These are phyloP conservation scores for Metarhizium guizhouense DNA, from an alignment of 2,329 filamentous ascomycete genomes.

Conservation along the genomic window DNA sequence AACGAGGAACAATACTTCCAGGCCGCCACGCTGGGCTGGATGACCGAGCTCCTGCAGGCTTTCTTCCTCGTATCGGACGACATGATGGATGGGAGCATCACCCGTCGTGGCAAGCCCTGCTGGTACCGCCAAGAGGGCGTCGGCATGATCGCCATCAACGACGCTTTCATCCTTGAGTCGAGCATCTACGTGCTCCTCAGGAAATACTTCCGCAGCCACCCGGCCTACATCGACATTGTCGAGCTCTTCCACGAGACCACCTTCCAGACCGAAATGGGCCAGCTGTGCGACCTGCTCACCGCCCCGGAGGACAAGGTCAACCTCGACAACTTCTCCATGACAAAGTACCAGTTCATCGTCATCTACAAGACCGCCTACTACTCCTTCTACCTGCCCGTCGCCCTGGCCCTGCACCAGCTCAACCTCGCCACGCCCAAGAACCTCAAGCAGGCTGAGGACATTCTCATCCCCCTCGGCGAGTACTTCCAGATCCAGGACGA, in stretches of 20 bases:
- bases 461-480: slow-evolving; percentile 93
- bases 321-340: slow-evolving; percentile 87
- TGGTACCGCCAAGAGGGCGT: slow-evolving; percentile 91
- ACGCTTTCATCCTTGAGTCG: slow-evolving; percentile 90
- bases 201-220: slow-evolving; percentile 85
- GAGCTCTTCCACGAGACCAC: slow-evolving; percentile 95
- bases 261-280: slow-evolving; percentile 90
- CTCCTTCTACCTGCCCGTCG: slow-evolving; percentile 96
- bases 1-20: slow-evolving; percentile 79
- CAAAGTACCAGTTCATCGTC: slow-evolving; percentile 97
- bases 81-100: slow-evolving; percentile 96
- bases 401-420: slow-evolving; percentile 77
- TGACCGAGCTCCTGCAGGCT: slow-evolving; percentile 95
- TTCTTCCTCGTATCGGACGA: slow-evolving; percentile 99
- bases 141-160: slow-evolving; percentile 96
- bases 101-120: slow-evolving; percentile 86
- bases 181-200: slow-evolving; percentile 86
- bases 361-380: slow-evolving; percentile 99
- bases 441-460: slow-evolving; percentile 79
- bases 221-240: slow-evolving; percentile 79
- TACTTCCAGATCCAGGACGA: slow-evolving; percentile 99
- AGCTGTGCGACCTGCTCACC: slow-evolving; percentile 89
- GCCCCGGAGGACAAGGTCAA: slow-evolving; percentile 91
- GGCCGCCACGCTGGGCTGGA: slow-evolving; percentile 84
- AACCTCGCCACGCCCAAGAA: slow-evolving; percentile 80